Evolutionary conservation across 73 alveolate species (phyloP).

Genomic region (Effrenium voratum): DNA sequence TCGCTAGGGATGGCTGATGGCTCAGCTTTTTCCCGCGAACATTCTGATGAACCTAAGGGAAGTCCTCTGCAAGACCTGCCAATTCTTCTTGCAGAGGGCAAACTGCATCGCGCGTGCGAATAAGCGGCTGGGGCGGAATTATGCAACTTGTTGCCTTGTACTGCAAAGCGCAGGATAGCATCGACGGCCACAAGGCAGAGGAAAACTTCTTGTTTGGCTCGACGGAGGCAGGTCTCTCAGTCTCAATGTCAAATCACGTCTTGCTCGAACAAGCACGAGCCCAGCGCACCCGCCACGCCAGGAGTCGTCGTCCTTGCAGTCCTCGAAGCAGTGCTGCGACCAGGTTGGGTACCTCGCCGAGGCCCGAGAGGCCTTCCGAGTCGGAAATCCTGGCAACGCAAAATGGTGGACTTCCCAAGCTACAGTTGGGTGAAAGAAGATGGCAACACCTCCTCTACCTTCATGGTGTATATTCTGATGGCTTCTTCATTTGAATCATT

Average conservation of each 20-base stretch:
- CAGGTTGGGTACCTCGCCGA: constrained; percentile 76
- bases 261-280: too few relatives aligned
- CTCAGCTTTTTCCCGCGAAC: too few relatives aligned
- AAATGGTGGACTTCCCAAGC: neutral
- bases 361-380: neutral
- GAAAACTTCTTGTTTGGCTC: neutral
- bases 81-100: too few relatives aligned
- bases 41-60: too few relatives aligned
- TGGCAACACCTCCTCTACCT: neutral
- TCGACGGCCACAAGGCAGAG: neutral
- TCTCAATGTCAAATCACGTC: too few relatives aligned
- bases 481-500: neutral
- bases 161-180: neutral
- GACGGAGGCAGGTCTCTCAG: neutral
- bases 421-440: neutral
- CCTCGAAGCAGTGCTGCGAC: constrained; percentile 71
- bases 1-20: too few relatives aligned
- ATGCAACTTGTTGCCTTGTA: neutral
- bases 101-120: neutral
- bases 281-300: constrained; percentile 94
- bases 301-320: constrained; percentile 63
- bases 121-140: neutral
- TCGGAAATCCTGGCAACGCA: neutral
- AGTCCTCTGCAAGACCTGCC: too few relatives aligned
- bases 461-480: neutral